Conservation (phyloP, 129 eudicot species). For the Helianthus annuus region DNA sequence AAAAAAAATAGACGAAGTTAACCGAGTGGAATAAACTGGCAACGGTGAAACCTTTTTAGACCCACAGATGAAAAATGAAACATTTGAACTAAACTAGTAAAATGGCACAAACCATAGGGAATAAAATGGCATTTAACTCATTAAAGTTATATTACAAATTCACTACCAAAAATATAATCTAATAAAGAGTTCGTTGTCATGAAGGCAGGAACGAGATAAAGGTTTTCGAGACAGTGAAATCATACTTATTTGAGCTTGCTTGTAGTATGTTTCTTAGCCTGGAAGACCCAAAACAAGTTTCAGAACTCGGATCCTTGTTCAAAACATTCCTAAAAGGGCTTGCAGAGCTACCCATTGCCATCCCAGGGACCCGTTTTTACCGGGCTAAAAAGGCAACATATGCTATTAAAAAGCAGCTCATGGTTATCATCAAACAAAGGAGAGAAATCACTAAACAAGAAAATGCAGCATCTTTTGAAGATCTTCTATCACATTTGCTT, state of each 20-base stretch:
- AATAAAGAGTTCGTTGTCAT: neutral
- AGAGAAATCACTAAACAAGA: neutral
- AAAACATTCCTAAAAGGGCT: constrained; percentile 15
- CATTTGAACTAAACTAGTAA: too few relatives aligned
- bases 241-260: constrained; percentile 14
- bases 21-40: too few relatives aligned
- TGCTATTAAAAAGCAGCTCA: constrained; percentile 9
- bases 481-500: constrained; percentile 21
- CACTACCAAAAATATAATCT: too few relatives aligned
- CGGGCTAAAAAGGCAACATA: constrained; percentile 8
- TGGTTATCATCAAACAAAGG: constrained; percentile 13
- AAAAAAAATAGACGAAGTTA: too few relatives aligned
- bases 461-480: neutral
- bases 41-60: too few relatives aligned
- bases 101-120: too few relatives aligned
- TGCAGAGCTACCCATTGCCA: constrained; percentile 9
- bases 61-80: too few relatives aligned
- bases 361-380: constrained; percentile 28
- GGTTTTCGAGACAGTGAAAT: neutral
- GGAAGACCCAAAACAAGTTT: constrained; percentile 13
- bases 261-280: constrained; percentile 28
- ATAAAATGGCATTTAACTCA: too few relatives aligned
- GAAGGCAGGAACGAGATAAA: constrained; percentile 16
- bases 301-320: neutral
- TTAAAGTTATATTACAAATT: too few relatives aligned